Evolutionary conservation across 768 basidiomycete genomes (phyloP).

Genomic region (Pulveroboletus sp.): DNA sequence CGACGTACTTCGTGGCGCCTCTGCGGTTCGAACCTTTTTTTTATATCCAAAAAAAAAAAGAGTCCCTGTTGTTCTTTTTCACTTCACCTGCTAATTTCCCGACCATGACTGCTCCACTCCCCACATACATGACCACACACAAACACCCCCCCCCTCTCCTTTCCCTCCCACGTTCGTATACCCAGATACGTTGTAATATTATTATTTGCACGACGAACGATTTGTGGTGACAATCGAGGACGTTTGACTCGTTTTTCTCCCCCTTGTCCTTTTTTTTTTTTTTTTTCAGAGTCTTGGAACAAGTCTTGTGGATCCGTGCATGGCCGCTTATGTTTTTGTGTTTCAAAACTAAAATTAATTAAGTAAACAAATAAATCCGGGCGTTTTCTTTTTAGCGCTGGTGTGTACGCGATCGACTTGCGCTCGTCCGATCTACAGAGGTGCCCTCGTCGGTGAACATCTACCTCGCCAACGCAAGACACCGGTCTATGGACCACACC

Average conservation of each 20-base stretch:
- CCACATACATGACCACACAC: neutral
- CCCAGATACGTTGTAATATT: slow-evolving; percentile 37
- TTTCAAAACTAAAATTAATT: no score
- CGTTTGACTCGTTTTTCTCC: neutral
- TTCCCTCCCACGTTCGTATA: slow-evolving; percentile 23
- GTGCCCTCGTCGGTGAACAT: no score
- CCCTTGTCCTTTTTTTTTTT: no score
- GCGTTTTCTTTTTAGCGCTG: no score
- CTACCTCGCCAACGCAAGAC: no score
- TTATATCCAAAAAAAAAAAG: neutral
- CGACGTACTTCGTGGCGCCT: neutral
- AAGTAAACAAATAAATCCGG: no score
- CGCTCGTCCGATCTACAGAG: no score
- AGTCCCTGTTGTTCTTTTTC: slow-evolving; percentile 9
- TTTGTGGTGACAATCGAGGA: neutral
- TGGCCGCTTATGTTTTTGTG: no score
- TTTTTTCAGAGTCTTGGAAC: neutral
- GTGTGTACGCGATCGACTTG: no score
- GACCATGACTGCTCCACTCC: neutral
- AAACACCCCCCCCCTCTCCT: neutral
- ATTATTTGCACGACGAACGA: slow-evolving; percentile 19
- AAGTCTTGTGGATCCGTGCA: neutral
- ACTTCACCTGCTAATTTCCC: neutral
- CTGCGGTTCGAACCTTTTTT: neutral
- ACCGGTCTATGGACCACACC: no score